A percentile compares a stretch with the other conserved stretches of the same genome.
These are phyloP conservation scores for Phialemonium atrogriseum DNA, from an alignment of 2,329 filamentous ascomycete genomes.

Conservation along the genomic window DNA sequence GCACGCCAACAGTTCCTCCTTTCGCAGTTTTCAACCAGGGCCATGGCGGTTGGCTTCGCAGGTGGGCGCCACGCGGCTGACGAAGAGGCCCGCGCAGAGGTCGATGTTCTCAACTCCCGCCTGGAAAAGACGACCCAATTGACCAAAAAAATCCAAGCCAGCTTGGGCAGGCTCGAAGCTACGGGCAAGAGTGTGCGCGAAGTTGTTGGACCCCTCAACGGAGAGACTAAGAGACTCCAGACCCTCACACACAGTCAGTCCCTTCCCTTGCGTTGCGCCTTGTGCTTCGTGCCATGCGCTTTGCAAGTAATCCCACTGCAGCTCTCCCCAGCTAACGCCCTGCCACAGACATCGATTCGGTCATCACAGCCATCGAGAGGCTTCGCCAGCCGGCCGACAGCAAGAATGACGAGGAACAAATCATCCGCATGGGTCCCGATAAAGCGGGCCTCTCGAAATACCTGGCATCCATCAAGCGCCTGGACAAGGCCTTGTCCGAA, in stretches of 20 bases:
- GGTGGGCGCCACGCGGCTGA: constrained; percentile 45
- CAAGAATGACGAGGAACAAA: constrained; percentile 83
- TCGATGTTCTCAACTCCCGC: constrained; percentile 61
- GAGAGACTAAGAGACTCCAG: constrained; percentile 84
- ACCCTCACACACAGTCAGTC: constrained; percentile 68
- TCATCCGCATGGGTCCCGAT: constrained; percentile 81
- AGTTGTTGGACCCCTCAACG: constrained; percentile 85
- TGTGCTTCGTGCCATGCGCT: not conserved
- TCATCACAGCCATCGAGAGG: constrained; percentile 79
- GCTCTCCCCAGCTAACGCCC: not conserved
- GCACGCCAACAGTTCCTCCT: constrained; percentile 4
- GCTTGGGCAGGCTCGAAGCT: constrained; percentile 71
- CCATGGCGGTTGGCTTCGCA: constrained; percentile 44
- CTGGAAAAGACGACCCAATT: constrained; percentile 89
- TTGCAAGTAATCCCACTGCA: no score
- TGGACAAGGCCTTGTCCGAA: constrained; percentile 75
- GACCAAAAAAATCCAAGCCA: constrained; percentile 92
- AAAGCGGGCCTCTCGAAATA: constrained; percentile 77
- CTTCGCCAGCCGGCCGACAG: constrained; percentile 87
- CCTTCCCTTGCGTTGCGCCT: not conserved
- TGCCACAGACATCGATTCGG: constrained; percentile 66
- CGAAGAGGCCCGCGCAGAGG: constrained; percentile 61
- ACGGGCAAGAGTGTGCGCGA: constrained; percentile 88
- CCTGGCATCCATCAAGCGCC: constrained; percentile 79
- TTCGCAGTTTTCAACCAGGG: constrained; percentile 3